Percentiles rank a stretch among this genome's conserved stretches.
Conservation (phyloP, 345 rosid species). For the Raphanus sativus region DNA sequence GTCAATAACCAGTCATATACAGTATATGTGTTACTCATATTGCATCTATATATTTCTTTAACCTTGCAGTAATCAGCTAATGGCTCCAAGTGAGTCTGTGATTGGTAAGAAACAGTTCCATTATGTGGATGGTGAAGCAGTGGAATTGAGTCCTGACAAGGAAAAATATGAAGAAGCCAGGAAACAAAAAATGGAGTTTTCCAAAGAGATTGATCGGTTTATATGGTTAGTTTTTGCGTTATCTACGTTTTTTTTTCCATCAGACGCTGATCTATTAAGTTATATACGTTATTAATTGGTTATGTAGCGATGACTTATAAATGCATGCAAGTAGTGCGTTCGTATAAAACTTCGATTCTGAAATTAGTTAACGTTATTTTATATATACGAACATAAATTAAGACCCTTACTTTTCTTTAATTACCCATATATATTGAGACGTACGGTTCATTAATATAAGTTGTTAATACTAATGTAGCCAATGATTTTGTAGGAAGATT, state of each 20-base stretch:
- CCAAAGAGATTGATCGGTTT: constrained; percentile 9
- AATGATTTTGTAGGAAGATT: constrained; percentile 50
- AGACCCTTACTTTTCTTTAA: neutral
- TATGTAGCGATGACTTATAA: neutral
- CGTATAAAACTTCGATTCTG: neutral
- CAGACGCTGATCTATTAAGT: too few species aligned
- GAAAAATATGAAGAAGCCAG: neutral
- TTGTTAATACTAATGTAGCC: neutral
- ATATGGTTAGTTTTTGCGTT: constrained; percentile 31
- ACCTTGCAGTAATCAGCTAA: constrained; percentile 12
- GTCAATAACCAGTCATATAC: neutral
- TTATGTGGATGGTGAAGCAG: constrained; percentile 5
- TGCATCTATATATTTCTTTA: neutral
- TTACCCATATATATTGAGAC: neutral
- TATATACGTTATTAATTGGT: neutral
- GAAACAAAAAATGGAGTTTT: neutral
- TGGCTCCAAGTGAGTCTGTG: constrained; percentile 28
- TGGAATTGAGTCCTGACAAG: neutral
- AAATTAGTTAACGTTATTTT: neutral
- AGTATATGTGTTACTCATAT: neutral
- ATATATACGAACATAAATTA: too few species aligned
- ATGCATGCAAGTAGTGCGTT: neutral
- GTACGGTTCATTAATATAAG: neutral
- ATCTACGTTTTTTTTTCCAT: neutral
- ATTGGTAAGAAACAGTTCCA: constrained; percentile 20